A percentile compares a stretch with the other conserved stretches of the same genome.
Conservation (phyloP, 2,329 filamentous ascomycete genomes). For the Pseudonectria buxi region DNA sequence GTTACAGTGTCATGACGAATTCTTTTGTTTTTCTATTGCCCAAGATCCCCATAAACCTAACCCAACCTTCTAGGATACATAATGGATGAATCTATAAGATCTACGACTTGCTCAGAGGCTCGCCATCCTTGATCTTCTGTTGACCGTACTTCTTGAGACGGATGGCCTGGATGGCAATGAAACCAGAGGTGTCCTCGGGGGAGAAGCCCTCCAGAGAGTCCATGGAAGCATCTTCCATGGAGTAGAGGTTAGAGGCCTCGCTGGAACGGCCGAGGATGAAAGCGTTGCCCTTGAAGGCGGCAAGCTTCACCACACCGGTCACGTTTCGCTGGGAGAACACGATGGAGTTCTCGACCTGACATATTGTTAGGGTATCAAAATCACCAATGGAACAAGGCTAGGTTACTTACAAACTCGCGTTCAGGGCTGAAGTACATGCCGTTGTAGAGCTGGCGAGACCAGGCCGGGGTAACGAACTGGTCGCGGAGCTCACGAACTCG, state of each 20-base stretch:
- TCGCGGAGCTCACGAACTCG: conserved; percentile 46
- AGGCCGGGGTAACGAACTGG: conserved; percentile 42
- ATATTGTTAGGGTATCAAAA: background rate
- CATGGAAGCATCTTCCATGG: conserved; percentile 40
- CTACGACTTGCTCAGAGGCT: conserved; percentile 12
- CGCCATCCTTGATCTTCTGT: conserved; percentile 10
- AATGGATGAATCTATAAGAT: too few relatives aligned
- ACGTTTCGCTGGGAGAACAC: conserved; percentile 45
- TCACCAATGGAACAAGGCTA: too few relatives aligned
- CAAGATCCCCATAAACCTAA: too few relatives aligned
- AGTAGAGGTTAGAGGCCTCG: conserved; percentile 38
- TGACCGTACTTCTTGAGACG: conserved; percentile 41
- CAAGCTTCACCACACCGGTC: conserved; percentile 31
- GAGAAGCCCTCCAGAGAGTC: conserved; percentile 38
- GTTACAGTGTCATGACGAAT: too few relatives aligned
- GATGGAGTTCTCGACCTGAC: conserved; percentile 50
- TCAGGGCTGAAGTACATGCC: conserved; percentile 47
- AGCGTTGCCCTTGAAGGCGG: conserved; percentile 26
- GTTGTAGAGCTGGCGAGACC: conserved; percentile 40
- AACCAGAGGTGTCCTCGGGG: conserved; percentile 38
- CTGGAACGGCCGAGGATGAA: conserved; percentile 36
- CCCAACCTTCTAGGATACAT: too few relatives aligned
- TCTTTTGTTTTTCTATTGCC: too few relatives aligned
- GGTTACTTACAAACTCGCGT: conserved; percentile 33
- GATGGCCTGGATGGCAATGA: conserved; percentile 62